Evolutionary conservation across 1,284 basidiomycete species (phyloP).

Genomic region (Apiotrichum laibachii): DNA sequence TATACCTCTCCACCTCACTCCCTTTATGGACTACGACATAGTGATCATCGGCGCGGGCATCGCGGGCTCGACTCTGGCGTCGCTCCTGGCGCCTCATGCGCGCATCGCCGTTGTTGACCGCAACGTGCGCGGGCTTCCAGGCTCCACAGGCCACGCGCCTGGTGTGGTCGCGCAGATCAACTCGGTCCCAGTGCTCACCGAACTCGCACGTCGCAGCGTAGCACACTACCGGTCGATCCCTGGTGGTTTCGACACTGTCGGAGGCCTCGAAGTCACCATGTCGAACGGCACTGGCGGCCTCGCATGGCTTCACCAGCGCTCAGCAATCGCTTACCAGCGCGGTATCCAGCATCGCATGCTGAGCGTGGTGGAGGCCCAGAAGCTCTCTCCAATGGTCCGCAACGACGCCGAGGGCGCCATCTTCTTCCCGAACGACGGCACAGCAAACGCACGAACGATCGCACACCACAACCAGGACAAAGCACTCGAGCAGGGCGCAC

Average conservation of each 20-base stretch:
- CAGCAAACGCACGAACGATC: slow-evolving; percentile 22
- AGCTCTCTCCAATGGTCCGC: slow-evolving; percentile 20
- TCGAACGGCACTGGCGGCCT: neutral
- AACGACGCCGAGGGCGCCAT: slow-evolving; percentile 5
- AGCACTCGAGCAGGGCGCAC: slow-evolving; percentile 17
- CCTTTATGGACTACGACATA: slow-evolving; percentile 20
- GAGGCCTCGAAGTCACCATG: slow-evolving; percentile 24
- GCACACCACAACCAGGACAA: slow-evolving; percentile 16
- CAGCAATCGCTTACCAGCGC: slow-evolving; percentile 5
- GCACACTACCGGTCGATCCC: slow-evolving; percentile 18
- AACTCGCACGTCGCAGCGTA: slow-evolving; percentile 26
- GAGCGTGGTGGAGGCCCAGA: slow-evolving; percentile 6
- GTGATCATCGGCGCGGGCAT: slow-evolving; percentile 33
- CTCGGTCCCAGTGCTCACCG: slow-evolving; percentile 22
- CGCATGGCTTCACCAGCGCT: slow-evolving; percentile 2
- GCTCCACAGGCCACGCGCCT: slow-evolving; percentile 33
- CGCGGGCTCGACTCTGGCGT: slow-evolving; percentile 47
- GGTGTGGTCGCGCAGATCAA: slow-evolving; percentile 33
- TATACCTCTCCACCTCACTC: neutral
- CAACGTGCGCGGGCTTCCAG: slow-evolving; percentile 20
- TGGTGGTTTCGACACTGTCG: slow-evolving; percentile 25
- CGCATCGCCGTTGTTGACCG: slow-evolving; percentile 54
- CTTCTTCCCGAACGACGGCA: slow-evolving; percentile 25
- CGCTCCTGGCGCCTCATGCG: slow-evolving; percentile 51
- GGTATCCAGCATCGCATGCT: slow-evolving; percentile 19